phyloP scores from a whole-genome alignment of 805 yeast genomes.

The Kuraishia piskuri region DNA sequence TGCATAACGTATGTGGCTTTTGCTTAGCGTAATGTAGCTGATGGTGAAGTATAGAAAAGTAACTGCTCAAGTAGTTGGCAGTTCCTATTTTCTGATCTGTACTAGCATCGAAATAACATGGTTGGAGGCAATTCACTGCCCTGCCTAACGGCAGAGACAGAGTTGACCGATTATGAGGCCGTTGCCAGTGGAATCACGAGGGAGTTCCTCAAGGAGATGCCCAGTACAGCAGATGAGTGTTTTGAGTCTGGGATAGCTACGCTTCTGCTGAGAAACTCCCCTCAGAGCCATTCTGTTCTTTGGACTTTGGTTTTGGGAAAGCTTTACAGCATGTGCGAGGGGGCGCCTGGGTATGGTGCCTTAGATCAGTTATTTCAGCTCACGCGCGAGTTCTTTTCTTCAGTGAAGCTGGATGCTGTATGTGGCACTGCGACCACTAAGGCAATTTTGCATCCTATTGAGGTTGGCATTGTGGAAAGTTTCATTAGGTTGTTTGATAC shows the following conservation, averaged over 20 bases:
- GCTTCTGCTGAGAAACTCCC: background rate
- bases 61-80: too few relatives aligned
- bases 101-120: background rate
- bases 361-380: background rate
- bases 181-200: background rate
- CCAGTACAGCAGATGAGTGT: background rate
- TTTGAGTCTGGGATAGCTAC: background rate
- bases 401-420: background rate
- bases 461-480: background rate
- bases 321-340: background rate
- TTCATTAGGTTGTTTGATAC: background rate
- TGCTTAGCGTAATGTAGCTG: too few relatives aligned
- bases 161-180: conserved; percentile 5
- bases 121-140: background rate
- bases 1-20: too few relatives aligned
- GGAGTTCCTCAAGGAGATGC: background rate
- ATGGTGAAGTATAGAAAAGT: too few relatives aligned
- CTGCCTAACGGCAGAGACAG: background rate
- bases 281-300: background rate
- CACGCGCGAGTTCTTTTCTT: background rate
- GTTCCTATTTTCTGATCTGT: too few relatives aligned
- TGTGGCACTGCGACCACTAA: background rate
- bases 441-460: background rate
- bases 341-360: background rate
- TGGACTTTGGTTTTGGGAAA: conserved; percentile 1